phyloP scores from a whole-genome alignment of 805 yeast species.

The Komagataella kurtzmanii region DNA sequence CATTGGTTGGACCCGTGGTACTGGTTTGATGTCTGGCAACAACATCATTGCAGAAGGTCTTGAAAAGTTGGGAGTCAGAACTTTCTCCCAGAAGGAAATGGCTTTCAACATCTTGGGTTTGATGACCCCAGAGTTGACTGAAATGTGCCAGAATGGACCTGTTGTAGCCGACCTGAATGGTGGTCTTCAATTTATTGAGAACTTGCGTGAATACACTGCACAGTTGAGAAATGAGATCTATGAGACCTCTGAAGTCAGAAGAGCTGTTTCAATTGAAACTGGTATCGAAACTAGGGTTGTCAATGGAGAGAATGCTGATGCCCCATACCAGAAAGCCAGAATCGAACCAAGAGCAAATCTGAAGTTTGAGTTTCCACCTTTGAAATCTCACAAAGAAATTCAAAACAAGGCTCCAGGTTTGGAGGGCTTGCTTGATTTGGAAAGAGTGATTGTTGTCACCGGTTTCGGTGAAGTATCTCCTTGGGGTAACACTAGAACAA shows the following conservation, averaged over 20 bases:
- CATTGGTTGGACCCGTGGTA: conserved; percentile 99
- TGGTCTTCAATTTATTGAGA: conserved; percentile 88
- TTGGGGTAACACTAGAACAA: conserved; percentile 97
- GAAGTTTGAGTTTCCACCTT: conserved; percentile 84
- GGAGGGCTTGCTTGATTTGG: conserved; percentile 86
- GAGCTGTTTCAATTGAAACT: conserved; percentile 90
- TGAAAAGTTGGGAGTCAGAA: conserved; percentile 90
- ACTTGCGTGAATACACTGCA: conserved; percentile 79
- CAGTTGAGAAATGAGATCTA: conserved; percentile 63
- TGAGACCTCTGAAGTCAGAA: conserved; percentile 83
- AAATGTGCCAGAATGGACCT: conserved; percentile 85
- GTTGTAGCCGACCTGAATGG: conserved; percentile 98
- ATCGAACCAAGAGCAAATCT: conserved; percentile 92
- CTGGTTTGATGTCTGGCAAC: conserved; percentile 96
- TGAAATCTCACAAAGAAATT: conserved; percentile 66
- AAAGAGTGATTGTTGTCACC: conserved; percentile 85
- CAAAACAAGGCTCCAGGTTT: conserved; percentile 58
- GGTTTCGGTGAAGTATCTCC: conserved; percentile 99
- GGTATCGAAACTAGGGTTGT: conserved; percentile 79
- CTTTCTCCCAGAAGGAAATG: conserved; percentile 98
- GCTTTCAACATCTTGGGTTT: conserved; percentile 95
- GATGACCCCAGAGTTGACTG: conserved; percentile 73
- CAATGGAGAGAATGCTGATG: conserved; percentile 79
- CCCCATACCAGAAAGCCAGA: conserved; percentile 63
- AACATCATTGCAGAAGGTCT: conserved; percentile 96